Base-by-base conservation (phyloP, 1,139 yeast genomes). In the Scheffersomyces lignicola region DNA sequence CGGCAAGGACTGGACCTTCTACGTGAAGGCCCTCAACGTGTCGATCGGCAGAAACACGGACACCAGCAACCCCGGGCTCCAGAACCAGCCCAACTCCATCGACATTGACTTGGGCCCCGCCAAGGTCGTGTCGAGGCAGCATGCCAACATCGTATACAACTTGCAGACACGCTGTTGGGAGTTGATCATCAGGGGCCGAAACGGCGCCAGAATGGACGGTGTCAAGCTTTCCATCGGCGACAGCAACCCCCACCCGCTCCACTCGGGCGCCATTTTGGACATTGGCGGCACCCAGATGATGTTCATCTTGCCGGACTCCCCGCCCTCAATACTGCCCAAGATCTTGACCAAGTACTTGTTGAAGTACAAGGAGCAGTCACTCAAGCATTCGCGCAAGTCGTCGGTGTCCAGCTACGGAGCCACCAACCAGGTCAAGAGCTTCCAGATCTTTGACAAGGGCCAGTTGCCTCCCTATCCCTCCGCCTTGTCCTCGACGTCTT, bases 211-310 rank as follows among this genome's bases (percentile, higher is more conserved):
- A 50, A 80, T 92, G 28, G 96, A 92, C 59, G 85, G 78, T 41
- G 70, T 60, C 44, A 81, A 81, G 61, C 75, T 73, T 12, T 66
- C 65, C 47, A 74, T 65, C 41, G 83, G 78, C 37, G 53, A 62
- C 10, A 53, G 69, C 7, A 57, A 65, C 5, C 68, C 79, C 5
- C 73, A 82, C 13, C 73, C 80, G 9, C 71, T 92, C 42, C 76
- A 77, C 36, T 83, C 94, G 2, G 98, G 97, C 8, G 88, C 94
- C 32, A 80, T 92, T 13, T 65, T 92, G 41, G 98, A 92, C 54
- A 81, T 92, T 33, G 97, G 97, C 7, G 97, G 97, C 3, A 90
- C 96, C 10, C 98, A 92, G 62, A 92, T 92, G 98, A 92, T 92
- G 95, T 92, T 92, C 57, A 92, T 92, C 24, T 67, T 92, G 45